Percentiles rank a stretch among this genome's conserved stretches.
phyloP scores from a whole-genome alignment of 2,329 filamentous ascomycete genomes.

The Penicillium aurantiogriseum region DNA sequence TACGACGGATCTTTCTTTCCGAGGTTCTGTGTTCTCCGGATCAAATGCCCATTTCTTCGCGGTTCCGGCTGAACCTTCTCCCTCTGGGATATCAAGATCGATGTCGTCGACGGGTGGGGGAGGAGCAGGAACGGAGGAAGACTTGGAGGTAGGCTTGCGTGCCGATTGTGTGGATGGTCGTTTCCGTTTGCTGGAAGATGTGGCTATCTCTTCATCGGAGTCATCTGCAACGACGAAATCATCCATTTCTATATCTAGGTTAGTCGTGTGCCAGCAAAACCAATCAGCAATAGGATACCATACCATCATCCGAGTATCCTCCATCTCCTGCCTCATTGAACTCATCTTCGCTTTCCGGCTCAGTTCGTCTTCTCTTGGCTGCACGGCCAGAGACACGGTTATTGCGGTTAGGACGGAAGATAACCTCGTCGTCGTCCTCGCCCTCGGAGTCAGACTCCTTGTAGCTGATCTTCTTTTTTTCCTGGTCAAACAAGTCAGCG shows the following conservation, averaged over 20 bases:
- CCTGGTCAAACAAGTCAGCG: conserved; percentile 38
- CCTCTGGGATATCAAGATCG: conserved; percentile 54
- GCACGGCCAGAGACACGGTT: conserved; percentile 46
- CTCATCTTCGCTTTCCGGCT: conserved; percentile 66
- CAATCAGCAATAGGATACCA: conserved; percentile 21
- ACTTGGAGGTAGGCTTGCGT: conserved; percentile 37
- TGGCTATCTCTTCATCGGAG: conserved; percentile 64
- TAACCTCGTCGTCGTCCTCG: conserved; percentile 67
- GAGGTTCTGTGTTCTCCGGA: conserved; percentile 55
- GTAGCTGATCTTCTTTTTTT: conserved; percentile 67
- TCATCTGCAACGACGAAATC: conserved; percentile 88
- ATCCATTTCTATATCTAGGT: conserved; percentile 62
- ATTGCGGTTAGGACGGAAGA: conserved; percentile 58
- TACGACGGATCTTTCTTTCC: conserved; percentile 48
- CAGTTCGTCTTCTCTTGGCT: conserved; percentile 61
- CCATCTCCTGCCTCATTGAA: conserved; percentile 60
- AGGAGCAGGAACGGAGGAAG: conserved; percentile 47
- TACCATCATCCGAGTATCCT: conserved; percentile 49
- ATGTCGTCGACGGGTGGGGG: conserved; percentile 56
- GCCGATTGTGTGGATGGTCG: conserved; percentile 52
- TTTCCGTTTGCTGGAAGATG: conserved; percentile 69
- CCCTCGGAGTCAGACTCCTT: conserved; percentile 78
- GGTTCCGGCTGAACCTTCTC: conserved; percentile 62
- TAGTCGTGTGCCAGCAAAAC: conserved; percentile 5
- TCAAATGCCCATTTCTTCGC: conserved; percentile 80